phyloP scores from a whole-genome alignment of 2,329 filamentous ascomycete species.

The Sarocladiaceae sp. region DNA sequence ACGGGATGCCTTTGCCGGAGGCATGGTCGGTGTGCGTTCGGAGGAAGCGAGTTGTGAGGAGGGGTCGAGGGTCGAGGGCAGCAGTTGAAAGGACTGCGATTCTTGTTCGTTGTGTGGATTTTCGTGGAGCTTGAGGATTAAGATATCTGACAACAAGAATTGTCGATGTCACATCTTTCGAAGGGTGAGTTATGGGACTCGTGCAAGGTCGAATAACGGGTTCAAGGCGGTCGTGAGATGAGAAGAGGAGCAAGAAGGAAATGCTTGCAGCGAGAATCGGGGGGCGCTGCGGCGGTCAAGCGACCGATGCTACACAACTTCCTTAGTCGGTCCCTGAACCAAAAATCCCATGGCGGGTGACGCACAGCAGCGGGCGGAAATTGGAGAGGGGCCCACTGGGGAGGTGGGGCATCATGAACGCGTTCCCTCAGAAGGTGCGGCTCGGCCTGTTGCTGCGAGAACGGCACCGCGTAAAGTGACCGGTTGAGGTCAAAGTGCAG shows the following conservation, averaged over 20 bases:
- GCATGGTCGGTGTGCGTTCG: constrained; percentile 27
- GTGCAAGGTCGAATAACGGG: neutral
- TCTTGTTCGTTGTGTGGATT: neutral
- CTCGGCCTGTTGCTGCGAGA: neutral
- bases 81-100: neutral
- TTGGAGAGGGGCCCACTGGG: neutral
- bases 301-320: neutral
- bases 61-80: neutral
- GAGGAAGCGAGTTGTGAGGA: neutral
- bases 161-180: constrained; percentile 3
- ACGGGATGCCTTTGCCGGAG: constrained; percentile 42
- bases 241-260: neutral
- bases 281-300: constrained; percentile 6
- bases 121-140: neutral
- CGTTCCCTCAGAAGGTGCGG: neutral
- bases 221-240: neutral
- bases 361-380: neutral
- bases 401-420: neutral
- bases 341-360: constrained; percentile 10
- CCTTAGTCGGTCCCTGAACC: constrained; percentile 5
- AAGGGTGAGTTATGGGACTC: neutral
- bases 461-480: neutral
- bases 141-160: neutral
- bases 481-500: too few species aligned
- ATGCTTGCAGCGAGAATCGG: constrained; percentile 1